Conservation (phyloP, 352 stramenopile species). For the Phytophthora citrophthora region DNA sequence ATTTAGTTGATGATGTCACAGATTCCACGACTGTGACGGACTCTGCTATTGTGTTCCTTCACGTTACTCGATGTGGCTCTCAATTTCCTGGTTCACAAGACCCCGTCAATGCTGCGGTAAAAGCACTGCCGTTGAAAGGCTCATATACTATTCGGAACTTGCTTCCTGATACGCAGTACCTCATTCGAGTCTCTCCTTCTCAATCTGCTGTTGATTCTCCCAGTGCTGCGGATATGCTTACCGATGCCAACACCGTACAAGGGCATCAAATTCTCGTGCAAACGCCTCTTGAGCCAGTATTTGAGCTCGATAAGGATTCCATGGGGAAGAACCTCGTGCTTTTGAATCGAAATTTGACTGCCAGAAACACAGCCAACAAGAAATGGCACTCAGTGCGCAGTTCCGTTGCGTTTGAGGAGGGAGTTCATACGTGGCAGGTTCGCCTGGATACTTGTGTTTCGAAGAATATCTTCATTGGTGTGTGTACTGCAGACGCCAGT, state of each 20-base stretch:
- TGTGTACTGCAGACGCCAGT: conserved; percentile 69
- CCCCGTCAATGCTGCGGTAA: conserved; percentile 1
- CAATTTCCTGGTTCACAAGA: not conserved
- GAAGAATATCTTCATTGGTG: conserved; percentile 94
- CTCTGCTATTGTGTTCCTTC: conserved; percentile 15
- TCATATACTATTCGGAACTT: conserved; percentile 50
- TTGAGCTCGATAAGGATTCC: conserved; percentile 67
- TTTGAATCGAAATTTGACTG: conserved; percentile 75
- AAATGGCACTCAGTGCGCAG: conserved; percentile 91
- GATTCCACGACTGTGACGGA: not conserved
- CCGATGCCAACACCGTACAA: not conserved
- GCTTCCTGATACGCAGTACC: conserved; percentile 53
- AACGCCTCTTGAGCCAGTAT: conserved; percentile 65
- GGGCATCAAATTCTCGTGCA: conserved; percentile 41
- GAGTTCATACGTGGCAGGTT: conserved; percentile 90
- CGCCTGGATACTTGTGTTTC: conserved; percentile 88
- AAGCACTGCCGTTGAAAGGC: conserved; percentile 42
- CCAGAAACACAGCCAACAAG: conserved; percentile 89
- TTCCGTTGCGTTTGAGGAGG: conserved; percentile 69
- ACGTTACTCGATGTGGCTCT: conserved; percentile 12
- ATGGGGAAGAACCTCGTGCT: conserved; percentile 84
- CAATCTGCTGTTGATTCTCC: not conserved
- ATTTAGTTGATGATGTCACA: not conserved
- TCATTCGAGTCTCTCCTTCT: conserved; percentile 34
- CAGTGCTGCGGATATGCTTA: too few species aligned